A percentile compares a stretch with the other conserved stretches of the same genome.
These are phyloP conservation scores for Malassezia psittaci DNA, from an alignment of 1,284 basidiomycete genomes.

Conservation along the genomic window DNA sequence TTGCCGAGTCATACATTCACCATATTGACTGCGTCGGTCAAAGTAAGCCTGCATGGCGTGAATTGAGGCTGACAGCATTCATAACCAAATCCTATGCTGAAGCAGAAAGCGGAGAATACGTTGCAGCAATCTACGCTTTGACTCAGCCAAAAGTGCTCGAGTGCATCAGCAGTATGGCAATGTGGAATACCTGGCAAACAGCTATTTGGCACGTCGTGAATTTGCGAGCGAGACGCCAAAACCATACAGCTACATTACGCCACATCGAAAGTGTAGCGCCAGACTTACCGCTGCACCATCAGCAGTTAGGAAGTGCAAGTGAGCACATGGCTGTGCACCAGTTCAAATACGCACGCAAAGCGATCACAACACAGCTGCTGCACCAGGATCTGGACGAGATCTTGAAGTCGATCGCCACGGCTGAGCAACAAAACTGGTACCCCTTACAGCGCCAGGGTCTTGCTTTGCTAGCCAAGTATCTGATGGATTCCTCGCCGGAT, in stretches of 20 bases:
- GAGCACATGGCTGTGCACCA: not conserved
- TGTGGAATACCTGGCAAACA: slow-evolving; percentile 2
- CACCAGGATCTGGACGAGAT: slow-evolving; percentile 5
- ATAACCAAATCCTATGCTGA: not conserved
- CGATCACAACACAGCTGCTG: slow-evolving; percentile 7
- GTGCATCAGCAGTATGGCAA: not conserved
- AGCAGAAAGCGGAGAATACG: slow-evolving; percentile 10
- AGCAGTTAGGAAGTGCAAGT: not conserved
- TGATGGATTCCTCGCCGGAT: not conserved
- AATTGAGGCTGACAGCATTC: slow-evolving; percentile 2
- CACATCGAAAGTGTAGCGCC: slow-evolving; percentile 5
- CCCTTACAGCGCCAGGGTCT: slow-evolving; percentile 12
- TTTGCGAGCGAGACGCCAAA: slow-evolving; percentile 7
- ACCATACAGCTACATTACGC: slow-evolving; percentile 4
- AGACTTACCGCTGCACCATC: not conserved
- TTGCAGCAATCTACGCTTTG: not conserved
- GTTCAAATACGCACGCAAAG: slow-evolving; percentile 4
- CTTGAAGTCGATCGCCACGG: slow-evolving; percentile 4
- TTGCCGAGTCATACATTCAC: slow-evolving; percentile 8
- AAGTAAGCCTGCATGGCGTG: not conserved
- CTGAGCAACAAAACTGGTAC: slow-evolving; percentile 9
- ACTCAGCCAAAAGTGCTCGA: not conserved
- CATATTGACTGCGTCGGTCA: not conserved
- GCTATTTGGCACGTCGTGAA: slow-evolving; percentile 9
- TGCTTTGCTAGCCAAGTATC: slow-evolving; percentile 5